Evolutionary conservation across 805 yeast genomes (phyloP).

Genomic region (Wickerhamomyces strasburgensis): DNA sequence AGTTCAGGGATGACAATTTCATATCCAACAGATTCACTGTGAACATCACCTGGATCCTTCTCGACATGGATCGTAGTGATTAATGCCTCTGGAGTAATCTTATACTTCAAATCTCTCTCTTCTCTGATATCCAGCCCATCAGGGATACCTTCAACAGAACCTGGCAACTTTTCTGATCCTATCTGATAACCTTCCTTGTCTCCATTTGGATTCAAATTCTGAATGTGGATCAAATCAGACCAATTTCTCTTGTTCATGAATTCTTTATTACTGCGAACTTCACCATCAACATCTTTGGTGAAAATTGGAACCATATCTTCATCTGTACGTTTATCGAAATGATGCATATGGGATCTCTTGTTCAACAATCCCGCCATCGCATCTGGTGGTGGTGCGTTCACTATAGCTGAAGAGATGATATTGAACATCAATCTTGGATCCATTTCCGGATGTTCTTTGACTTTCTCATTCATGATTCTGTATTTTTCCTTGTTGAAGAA

Average conservation of each 20-base stretch:
- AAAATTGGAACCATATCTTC: slow-evolving; percentile 83
- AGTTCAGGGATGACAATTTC: slow-evolving; percentile 67
- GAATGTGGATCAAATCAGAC: slow-evolving; percentile 58
- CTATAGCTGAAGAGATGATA: slow-evolving; percentile 84
- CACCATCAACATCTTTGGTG: slow-evolving; percentile 51
- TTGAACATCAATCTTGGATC: slow-evolving; percentile 80
- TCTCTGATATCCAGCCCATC: slow-evolving; percentile 16
- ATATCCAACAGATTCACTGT: slow-evolving; percentile 57
- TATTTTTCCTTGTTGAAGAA: slow-evolving; percentile 30
- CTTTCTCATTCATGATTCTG: slow-evolving; percentile 34
- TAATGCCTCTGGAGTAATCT: slow-evolving; percentile 50
- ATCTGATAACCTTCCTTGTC: slow-evolving; percentile 23
- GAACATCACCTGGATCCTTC: slow-evolving; percentile 41
- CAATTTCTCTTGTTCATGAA: slow-evolving; percentile 69
- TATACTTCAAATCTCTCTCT: slow-evolving; percentile 43
- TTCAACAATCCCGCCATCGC: slow-evolving; percentile 73
- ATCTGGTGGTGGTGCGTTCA: slow-evolving; percentile 89
- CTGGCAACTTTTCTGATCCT: slow-evolving; percentile 36
- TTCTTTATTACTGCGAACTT: slow-evolving; percentile 39
- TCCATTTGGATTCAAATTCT: slow-evolving; percentile 27
- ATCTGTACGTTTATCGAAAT: slow-evolving; percentile 56
- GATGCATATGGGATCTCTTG: slow-evolving; percentile 61
- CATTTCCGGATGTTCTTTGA: slow-evolving; percentile 47
- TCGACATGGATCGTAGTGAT: slow-evolving; percentile 75
- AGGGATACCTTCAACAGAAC: slow-evolving; percentile 28